These are phyloP conservation scores for Neoboletus magnificus DNA, from an alignment of 768 basidiomycete species.

Conservation along the genomic window DNA sequence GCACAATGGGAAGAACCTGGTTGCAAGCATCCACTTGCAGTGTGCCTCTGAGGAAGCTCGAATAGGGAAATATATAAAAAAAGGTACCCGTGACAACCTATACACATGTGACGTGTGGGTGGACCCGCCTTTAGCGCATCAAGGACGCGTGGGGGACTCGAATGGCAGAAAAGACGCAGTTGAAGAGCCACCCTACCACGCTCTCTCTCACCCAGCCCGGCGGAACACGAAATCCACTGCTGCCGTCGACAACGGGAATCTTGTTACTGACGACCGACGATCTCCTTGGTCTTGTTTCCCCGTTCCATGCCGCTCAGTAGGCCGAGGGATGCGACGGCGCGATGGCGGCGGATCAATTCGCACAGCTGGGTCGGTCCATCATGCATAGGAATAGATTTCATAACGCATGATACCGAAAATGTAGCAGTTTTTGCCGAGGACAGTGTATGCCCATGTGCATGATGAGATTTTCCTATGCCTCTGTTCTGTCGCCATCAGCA, in stretches of 20 bases:
- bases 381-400: background rate
- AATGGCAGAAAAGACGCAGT: conserved; percentile 34
- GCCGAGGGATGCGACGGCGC: conserved; percentile 3
- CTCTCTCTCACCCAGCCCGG: conserved; percentile 16
- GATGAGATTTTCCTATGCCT: background rate
- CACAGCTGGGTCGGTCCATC: background rate
- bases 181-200: conserved; percentile 9
- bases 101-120: conserved; percentile 12
- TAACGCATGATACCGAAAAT: background rate
- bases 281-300: background rate
- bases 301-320: background rate
- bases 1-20: too few relatives aligned
- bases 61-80: conserved; percentile 1
- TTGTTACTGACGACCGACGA: background rate
- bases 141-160: conserved; percentile 8
- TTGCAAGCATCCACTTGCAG: too few relatives aligned
- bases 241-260: background rate
- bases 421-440: background rate
- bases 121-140: background rate
- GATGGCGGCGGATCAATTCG: conserved; percentile 22
- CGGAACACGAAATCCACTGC: background rate
- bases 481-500: background rate
- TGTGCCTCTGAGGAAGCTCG: background rate
- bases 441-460: too few relatives aligned
- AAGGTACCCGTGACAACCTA: background rate